Base-by-base conservation (phyloP, 495 filamentous ascomycete species). In the Podospora fimiseda region DNA sequence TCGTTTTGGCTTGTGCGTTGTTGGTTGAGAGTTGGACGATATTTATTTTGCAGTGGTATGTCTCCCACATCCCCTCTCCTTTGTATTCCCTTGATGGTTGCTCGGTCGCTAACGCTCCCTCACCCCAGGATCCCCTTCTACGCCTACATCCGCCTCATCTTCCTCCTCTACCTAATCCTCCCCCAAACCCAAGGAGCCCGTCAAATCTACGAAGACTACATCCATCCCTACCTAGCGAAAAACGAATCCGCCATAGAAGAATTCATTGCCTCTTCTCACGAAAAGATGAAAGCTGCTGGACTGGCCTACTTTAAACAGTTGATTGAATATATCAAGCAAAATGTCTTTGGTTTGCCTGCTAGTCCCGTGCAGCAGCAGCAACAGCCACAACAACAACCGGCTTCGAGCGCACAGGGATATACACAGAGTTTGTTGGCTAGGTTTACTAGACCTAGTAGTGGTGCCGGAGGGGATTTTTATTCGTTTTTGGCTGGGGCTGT, bases 121-220 rank as follows among this genome's bases (percentile, higher is more conserved):
- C 1, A 14, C 3, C 27, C 2, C 50, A 89, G 86, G 86, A 72
- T 97, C 50, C 93, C 94, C 30, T 95, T 97, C 75, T 99, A 96
- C 73, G 79, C 89, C 61, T 96, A 88, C 78, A 76, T 95, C 66
- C 91, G 94, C 56, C 83, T 95, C 43, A 74, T 80, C 61, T 84
- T 93, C 74, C 83, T 95, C 67, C 81, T 89, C 59, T 99, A 96
- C 76, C 90, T 99, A 54, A 89, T 99, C 55, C 84, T 96, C n/a
- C 93, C 93, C 1, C 91, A 95, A 69, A 90, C 88, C 38, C 91
- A 96, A 64, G 93, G 93, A 61, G 90, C 91, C 47, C 85, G 84
- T 24, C 70, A 85, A 48, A 74, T 97, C 58, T 99, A 97, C 72
- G 79, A 87, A 61, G 74, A 78, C 30, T 84, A 96, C 66, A 77